A percentile compares a stretch with the other conserved stretches of the same genome.
Evolutionary conservation across 495 filamentous ascomycete genomes (phyloP).

Genomic region (Penicillium daleae): DNA sequence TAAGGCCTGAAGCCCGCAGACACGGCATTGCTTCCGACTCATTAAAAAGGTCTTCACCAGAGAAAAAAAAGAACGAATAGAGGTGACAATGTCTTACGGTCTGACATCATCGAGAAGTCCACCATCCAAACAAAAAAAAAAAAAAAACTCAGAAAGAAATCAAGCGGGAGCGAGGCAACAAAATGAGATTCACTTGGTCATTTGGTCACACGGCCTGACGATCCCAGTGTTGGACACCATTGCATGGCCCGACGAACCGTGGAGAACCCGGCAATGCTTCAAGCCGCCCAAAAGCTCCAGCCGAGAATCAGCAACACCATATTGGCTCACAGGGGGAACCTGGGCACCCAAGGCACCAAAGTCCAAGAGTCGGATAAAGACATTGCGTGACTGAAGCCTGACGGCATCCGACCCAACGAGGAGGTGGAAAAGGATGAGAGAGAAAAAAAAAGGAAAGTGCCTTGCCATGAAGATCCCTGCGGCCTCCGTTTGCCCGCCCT

Average conservation of each 20-base stretch:
- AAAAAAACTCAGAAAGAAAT: constrained; percentile 18
- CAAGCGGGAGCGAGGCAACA: constrained; percentile 22
- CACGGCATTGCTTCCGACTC: constrained; percentile 3
- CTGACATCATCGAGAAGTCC: constrained; percentile 30
- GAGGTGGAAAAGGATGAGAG: constrained; percentile 2
- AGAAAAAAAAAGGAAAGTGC: constrained; percentile 6
- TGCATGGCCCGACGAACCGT: constrained; percentile 40
- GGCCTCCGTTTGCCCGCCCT: constrained; percentile 18
- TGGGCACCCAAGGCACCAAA: constrained; percentile 10
- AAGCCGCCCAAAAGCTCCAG: constrained; percentile 8
- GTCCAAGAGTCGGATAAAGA: constrained; percentile 17
- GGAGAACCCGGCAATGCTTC: constrained; percentile 22
- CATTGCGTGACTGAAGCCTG: constrained; percentile 17
- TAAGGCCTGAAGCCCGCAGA: not conserved
- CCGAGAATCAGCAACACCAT: constrained; percentile 14
- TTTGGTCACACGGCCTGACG: constrained; percentile 32
- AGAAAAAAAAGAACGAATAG: constrained; percentile 2
- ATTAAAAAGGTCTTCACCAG: constrained; percentile 11
- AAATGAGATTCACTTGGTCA: constrained; percentile 19
- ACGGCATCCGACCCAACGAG: constrained; percentile 8
- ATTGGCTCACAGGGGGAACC: not conserved
- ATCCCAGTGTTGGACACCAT: constrained; percentile 43
- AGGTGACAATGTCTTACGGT: constrained; percentile 18
- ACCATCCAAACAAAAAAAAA: constrained; percentile 21
- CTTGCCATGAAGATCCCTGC: constrained; percentile 21